Conservation (phyloP, 1,284 basidiomycete genomes). For the Papiliotrema fonsecae region DNA sequence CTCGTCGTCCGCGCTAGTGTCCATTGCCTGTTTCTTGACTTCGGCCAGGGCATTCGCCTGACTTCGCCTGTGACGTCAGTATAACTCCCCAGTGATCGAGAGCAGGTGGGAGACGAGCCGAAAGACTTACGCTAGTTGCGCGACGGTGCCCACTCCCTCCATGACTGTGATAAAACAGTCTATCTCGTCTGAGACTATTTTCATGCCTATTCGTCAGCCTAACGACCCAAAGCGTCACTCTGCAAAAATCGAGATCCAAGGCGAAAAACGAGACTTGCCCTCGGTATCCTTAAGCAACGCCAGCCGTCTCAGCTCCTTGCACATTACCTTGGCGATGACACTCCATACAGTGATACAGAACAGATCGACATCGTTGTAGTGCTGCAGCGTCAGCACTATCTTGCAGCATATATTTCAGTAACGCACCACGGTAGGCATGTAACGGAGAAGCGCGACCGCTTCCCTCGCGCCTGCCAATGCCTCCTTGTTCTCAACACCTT, state of each 20-base stretch:
- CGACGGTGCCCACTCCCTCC: constrained; percentile 24
- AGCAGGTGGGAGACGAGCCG: neutral
- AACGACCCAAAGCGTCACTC: too few relatives aligned
- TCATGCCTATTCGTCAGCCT: constrained; percentile 1
- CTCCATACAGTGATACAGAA: constrained; percentile 40
- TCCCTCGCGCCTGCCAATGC: constrained; percentile 32
- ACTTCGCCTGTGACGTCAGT: constrained; percentile 15
- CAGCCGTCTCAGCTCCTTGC: constrained; percentile 38
- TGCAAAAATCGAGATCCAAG: too few relatives aligned
- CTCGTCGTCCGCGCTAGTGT: neutral
- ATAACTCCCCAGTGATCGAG: neutral
- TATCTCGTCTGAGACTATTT: constrained; percentile 20
- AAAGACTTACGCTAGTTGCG: constrained; percentile 32
- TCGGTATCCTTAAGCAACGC: constrained; percentile 19
- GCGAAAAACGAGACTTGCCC: constrained; percentile 8
- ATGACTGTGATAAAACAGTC: constrained; percentile 24
- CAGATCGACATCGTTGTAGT: constrained; percentile 35
- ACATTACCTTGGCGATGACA: constrained; percentile 34
- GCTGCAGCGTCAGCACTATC: constrained; percentile 13
- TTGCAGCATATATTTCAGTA: neutral
- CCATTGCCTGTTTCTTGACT: constrained; percentile 16
- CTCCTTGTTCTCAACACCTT: constrained; percentile 32
- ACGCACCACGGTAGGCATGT: constrained; percentile 30
- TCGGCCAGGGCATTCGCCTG: constrained; percentile 34
- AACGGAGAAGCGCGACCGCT: constrained; percentile 29